Base-by-base conservation (phyloP, 2,329 filamentous ascomycete genomes). In the Trichoderma semiorbis region DNA sequence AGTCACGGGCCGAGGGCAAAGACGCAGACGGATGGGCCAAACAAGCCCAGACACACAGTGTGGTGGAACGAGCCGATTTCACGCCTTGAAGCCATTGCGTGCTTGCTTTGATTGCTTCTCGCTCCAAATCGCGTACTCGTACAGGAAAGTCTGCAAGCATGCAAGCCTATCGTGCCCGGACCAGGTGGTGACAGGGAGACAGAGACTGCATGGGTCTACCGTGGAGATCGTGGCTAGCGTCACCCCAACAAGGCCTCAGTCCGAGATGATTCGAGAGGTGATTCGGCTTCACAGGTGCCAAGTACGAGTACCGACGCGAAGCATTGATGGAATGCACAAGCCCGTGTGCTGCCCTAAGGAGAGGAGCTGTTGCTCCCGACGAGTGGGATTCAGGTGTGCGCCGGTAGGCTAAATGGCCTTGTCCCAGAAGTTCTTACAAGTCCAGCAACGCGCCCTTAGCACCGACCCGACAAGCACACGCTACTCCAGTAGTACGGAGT, bases 211-310 rank as follows among this genome's bases (percentile, higher is more conserved):
- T 69, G 67, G 67, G 57, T 69, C 57, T 62, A 58, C 57, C 67
- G 67, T 69, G 57, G 67, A 62, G 67, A 69, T 69, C 67, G 67
- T 69, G 57, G 36, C 57, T 69, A 69, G 67, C 39, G 57, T 50
- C 39, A n/a, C 67, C 57, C 67, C 57, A 69, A 61, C 34, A 34
- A 62, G 67, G 28, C 55, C 67, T 62, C 67, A 32, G 57, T 32
- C 67, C 67, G 67, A 69, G 39, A 69, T 69, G 43, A 62, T 69
- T 69, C 47, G 57, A 50, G n/a, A n/a, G n/a, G 47, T 10, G 57
- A 39, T 34, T 50, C 34, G 36, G n/a, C n/a, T n/a, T n/a, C n/a
- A 28, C 14, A 53, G 66, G 39, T 32, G 30, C 28, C 55, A 69
- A 28, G 67, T 69, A 61, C 64, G 58, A 28, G 67, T 69, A 61